These are phyloP conservation scores for Fusarium albosuccineum DNA, from an alignment of 2,329 filamentous ascomycete species.

Conservation along the genomic window DNA sequence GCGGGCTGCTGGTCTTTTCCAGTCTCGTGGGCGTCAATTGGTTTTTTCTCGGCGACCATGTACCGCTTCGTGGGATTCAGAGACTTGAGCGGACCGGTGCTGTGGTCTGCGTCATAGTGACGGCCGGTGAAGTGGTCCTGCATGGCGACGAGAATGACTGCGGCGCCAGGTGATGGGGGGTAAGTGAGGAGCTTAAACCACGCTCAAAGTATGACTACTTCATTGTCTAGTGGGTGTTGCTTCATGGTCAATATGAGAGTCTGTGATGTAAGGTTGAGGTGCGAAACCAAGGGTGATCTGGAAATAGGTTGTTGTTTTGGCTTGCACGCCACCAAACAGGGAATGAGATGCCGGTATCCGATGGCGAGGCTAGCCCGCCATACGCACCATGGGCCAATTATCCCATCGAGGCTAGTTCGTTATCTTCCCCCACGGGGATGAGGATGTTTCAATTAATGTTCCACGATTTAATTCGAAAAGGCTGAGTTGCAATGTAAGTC, in stretches of 20 bases:
- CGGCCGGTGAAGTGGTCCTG: slow-evolving; percentile 20
- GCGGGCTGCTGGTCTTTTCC: neutral
- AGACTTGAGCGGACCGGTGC: slow-evolving; percentile 13
- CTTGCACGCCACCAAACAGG: slow-evolving; percentile 7
- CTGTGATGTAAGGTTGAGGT: neutral
- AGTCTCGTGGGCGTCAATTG: neutral
- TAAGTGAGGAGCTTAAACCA: neutral
- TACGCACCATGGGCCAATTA: neutral
- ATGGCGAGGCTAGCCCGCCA: neutral
- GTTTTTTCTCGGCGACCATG: neutral
- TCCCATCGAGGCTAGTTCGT: neutral
- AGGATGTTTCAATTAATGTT: neutral
- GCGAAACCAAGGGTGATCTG: neutral
- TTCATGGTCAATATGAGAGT: neutral
- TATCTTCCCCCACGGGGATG: neutral
- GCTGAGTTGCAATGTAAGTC: neutral
- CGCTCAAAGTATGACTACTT: neutral
- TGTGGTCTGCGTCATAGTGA: slow-evolving; percentile 22
- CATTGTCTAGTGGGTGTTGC: neutral
- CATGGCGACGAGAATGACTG: slow-evolving; percentile 15
- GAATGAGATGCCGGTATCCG: slow-evolving; percentile 5
- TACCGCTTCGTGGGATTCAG: slow-evolving; percentile 25
- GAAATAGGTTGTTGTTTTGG: slow-evolving; percentile 2
- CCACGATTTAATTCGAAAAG: neutral
- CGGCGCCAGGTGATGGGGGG: neutral